Evolutionary conservation across 306 rosid species (phyloP), one percentile per base, ranked within the genome.

Genomic region (Ormosia emarginata): DNA sequence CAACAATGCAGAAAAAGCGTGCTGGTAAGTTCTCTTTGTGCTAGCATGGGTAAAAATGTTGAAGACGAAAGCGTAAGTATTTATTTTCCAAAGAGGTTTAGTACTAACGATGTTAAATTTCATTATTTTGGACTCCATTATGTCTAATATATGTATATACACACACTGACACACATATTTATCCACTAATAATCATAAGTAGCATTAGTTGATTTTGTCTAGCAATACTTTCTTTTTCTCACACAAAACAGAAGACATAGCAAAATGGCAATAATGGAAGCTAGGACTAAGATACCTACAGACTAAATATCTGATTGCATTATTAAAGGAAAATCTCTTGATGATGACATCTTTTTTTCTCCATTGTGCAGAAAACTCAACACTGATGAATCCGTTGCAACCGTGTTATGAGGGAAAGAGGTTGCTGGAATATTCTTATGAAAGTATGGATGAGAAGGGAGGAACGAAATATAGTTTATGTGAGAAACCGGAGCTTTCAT

Each of bases 301-400:
- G 10, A 13, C n/a, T 34, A 37, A 72, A 17, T 37, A 55, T 17
- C 13, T 13, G 0, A 18, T 18, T 75, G n/a, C 32, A 53, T 36
- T 17, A 53, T 39, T 55, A 55, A 17, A 52, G 5, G 57, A 50
- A 49, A 71, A 1, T n/a, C 3, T 52, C 29, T n/a, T 6, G 10
- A 12, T 59, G 30, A 29, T 41, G 37, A 24, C 0, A 0, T 24
- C 0, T 36, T 11, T 56, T 62, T 59, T 67, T 3, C 4, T 30
- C 11, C 11, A 17, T 70, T 44, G 41, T 70, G 55, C 59, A 81
- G 69, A 13, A 33, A 74, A 81, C 17, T 66, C 85, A 12, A 74
- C 78, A 4, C 0, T 61, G 53, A 67, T 79, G 82, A 86, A 86
- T 82, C 89, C 89, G 4, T 74, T 86, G 72, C 6, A 82, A 64